Evolutionary conservation across 805 yeast species (phyloP).

Genomic region (Wickerhamiella sergipiensis): DNA sequence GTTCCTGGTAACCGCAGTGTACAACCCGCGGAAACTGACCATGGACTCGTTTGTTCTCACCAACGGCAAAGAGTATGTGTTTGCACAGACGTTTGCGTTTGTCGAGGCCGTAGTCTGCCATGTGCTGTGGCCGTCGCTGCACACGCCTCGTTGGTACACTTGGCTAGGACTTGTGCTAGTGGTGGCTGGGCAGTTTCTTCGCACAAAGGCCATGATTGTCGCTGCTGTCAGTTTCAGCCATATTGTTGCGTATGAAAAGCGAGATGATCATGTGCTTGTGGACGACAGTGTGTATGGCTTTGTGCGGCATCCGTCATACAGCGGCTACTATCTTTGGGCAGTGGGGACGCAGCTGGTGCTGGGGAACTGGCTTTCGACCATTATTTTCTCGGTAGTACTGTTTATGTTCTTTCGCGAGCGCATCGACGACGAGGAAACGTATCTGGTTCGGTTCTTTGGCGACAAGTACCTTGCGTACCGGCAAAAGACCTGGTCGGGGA

Average conservation of each 20-base stretch:
- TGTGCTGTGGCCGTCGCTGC: slow-evolving; percentile 19
- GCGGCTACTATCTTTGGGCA: slow-evolving; percentile 91
- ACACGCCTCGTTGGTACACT: slow-evolving; percentile 15
- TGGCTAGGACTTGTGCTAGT: slow-evolving; percentile 36
- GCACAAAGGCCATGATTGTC: slow-evolving; percentile 74
- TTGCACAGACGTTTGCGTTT: slow-evolving; percentile 44
- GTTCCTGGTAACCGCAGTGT: slow-evolving; percentile 64
- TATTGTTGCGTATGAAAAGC: slow-evolving; percentile 42
- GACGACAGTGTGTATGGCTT: slow-evolving; percentile 56
- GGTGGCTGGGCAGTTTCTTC: slow-evolving; percentile 47
- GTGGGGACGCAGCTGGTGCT: slow-evolving; percentile 66
- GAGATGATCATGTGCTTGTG: slow-evolving; percentile 48
- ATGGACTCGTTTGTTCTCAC: slow-evolving; percentile 56
- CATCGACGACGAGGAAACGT: slow-evolving; percentile 55
- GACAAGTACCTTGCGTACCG: slow-evolving; percentile 44
- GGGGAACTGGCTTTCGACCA: slow-evolving; percentile 46
- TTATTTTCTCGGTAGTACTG: slow-evolving; percentile 42
- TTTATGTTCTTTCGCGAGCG: slow-evolving; percentile 57
- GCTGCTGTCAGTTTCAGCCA: slow-evolving; percentile 85
- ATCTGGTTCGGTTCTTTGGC: slow-evolving; percentile 57
- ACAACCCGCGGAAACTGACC: slow-evolving; percentile 51
- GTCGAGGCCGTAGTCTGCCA: slow-evolving; percentile 36
- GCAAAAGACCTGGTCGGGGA: slow-evolving; percentile 36
- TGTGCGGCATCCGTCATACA: slow-evolving; percentile 79
- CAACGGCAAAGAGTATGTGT: slow-evolving; percentile 45